Conservation (phyloP, 2,329 filamentous ascomycete genomes). For the Colletotrichum echinochloae region DNA sequence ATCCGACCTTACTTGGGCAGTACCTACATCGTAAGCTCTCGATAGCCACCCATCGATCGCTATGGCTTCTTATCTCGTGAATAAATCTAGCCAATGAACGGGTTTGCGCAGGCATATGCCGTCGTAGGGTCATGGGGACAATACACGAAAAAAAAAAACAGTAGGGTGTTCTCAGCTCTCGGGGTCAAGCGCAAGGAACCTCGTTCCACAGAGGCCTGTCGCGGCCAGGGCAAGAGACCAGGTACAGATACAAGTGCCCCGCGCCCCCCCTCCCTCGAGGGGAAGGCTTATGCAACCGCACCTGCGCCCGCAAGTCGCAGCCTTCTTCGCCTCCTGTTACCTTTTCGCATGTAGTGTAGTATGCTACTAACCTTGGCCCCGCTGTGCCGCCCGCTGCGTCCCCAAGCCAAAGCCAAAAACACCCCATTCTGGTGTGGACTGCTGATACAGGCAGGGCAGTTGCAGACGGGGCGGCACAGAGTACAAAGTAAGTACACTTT, state of each 20-base stretch:
- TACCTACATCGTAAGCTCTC: conserved; percentile 1
- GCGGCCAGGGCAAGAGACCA: background rate
- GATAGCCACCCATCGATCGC: conserved; percentile 15
- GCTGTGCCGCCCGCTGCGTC: conserved; percentile 37
- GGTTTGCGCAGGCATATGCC: too few species aligned
- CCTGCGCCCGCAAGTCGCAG: conserved; percentile 34
- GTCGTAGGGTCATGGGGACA: background rate
- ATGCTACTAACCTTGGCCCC: conserved; percentile 34
- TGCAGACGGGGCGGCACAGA: conserved; percentile 22
- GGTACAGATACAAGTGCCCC: conserved; percentile 14
- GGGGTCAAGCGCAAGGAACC: background rate
- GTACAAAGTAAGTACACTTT: background rate
- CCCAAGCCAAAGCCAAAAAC: conserved; percentile 37
- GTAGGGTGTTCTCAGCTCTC: background rate
- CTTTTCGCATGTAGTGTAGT: conserved; percentile 25
- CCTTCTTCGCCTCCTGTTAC: conserved; percentile 30
- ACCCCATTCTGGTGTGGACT: conserved; percentile 28
- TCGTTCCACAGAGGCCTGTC: background rate
- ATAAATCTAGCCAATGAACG: conserved; percentile 22
- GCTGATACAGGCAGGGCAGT: conserved; percentile 16
- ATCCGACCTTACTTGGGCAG: background rate
- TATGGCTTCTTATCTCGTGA: conserved; percentile 25
- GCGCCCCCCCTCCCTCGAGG: background rate
- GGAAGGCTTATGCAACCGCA: conserved; percentile 30
- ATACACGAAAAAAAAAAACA: too few species aligned